Base-by-base conservation (phyloP, 1,284 basidiomycete species). In the Polyporus tsugae region DNA sequence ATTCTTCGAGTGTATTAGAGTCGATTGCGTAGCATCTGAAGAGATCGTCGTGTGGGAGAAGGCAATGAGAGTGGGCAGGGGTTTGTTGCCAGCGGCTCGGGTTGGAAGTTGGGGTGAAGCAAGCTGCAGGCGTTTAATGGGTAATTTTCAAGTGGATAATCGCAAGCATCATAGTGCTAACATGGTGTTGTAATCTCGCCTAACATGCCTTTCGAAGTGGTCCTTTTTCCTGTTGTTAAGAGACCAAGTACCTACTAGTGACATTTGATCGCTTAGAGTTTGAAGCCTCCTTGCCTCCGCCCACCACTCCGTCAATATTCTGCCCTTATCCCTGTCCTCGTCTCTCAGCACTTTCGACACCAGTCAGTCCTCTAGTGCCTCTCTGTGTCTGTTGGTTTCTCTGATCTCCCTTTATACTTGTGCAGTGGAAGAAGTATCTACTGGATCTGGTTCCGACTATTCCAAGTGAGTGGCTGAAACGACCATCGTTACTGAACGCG, bases 361-460 rank as follows among this genome's bases (percentile, higher is more conserved):
- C 1, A 59, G 58, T 59, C 11, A 41, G 58, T 59, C 2, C 22
- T 19, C n/a, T 38, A 6, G 13, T 33, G 11, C 39, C 39, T 33
- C 11, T 29, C 4, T 17, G 10, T 29, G 15, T 11, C 5, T 53
- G 29, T 4, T 19, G 15, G 44, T 15, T 33, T 53, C 17, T 17
- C 29, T 53, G 29, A 53, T 39, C 39, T 39, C 39, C 2, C 65
- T 63, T 64, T 52, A 53, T 59, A 62, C 63, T 22, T 58, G 52
- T 36, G 33, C 79, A 89, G 91, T 95, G 91, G 95, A 95, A 77
- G 95, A 96, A 75, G 85, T 91, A 41, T 94, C 94, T 55, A 94
- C 93, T 11, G 94, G 93, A 42, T 95, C 94, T 29, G 93, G 94
- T 78, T 95, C 94, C 39, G 94, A 95, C 79, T 96, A 95, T 79